phyloP scores from a whole-genome alignment of 2,329 filamentous ascomycete species.

The Curvularia spicifera region DNA sequence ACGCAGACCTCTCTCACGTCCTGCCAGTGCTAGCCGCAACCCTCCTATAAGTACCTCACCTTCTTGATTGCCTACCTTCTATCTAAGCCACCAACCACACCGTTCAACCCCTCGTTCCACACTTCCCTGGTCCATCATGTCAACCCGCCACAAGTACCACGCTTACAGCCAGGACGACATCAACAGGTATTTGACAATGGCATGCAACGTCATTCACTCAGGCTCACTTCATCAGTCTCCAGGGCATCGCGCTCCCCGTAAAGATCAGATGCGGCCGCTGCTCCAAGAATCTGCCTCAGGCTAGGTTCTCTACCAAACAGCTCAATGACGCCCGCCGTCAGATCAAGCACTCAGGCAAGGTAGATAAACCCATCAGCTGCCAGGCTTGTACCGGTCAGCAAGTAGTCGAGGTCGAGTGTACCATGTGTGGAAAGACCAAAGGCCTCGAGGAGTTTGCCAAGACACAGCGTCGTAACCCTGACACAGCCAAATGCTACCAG shows the following conservation, averaged over 20 bases:
- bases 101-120: neutral
- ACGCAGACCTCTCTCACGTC: constrained; percentile 2
- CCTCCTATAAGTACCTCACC: neutral
- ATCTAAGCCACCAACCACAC: neutral
- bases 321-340: constrained; percentile 43
- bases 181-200: constrained; percentile 10
- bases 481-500: constrained; percentile 47
- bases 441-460: constrained; percentile 59
- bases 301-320: constrained; percentile 57
- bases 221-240: constrained; percentile 20
- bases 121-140: constrained; percentile 7
- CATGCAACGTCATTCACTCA: too few species aligned
- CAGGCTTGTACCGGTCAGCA: constrained; percentile 53
- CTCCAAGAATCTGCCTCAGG: constrained; percentile 48
- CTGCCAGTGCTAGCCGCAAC: too few species aligned
- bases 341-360: constrained; percentile 19
- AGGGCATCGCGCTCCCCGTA: constrained; percentile 27
- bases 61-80: neutral
- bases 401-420: constrained; percentile 57
- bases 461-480: constrained; percentile 54
- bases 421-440: constrained; percentile 56
- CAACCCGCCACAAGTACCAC: constrained; percentile 10
- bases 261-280: constrained; percentile 57
- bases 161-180: constrained; percentile 23
- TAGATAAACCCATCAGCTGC: constrained; percentile 50